Evolutionary conservation across 2,329 filamentous ascomycete species (phyloP), one percentile per base, ranked within the genome.

Genomic region (Stagonosporopsis vannaccii): DNA sequence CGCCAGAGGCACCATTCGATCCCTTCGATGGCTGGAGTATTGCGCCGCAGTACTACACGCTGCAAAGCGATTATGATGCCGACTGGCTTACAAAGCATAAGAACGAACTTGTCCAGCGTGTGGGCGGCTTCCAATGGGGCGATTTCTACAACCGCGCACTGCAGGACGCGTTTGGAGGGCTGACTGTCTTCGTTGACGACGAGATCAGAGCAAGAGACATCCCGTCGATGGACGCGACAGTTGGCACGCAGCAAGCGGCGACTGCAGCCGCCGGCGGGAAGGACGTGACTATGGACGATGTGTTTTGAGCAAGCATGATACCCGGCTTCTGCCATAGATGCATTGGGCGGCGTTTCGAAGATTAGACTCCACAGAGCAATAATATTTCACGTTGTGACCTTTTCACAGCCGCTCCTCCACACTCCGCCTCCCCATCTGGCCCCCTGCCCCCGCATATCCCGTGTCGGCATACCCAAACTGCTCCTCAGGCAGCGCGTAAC

Each of bases 121-220:
- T 90, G 15, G 93, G 92, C 28, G 96, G 95, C 0, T 98, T 96
- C 77, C 88, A 89, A 67, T 80, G 94, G 39, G 81, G 85, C 30
- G 92, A 97, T 72, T 98, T 95, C 71, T 91, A 92, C 68, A 82
- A 87, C 7, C 83, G 93, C 22, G 88, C 91, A 22, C 79, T 99
- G 72, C 90, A 91, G 58, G 93, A 97, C 72, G 92, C 94, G 0
- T 98, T 97, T 77, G 87, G 91, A 0, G 95, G 96, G 0, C 76
- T 99, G 58, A 92, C 90, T 0, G 90, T 96, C 37, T 96, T 96
- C 66, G 81, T 99, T 37, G 89, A 85, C 32, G 92, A 97, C 41
- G 93, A 96, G 70, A 70, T 66, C 45, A 72, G 45, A 60, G 79
- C 79, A 43, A 73, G 68, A 23, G 76, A 78, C 43, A 77, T 71